Base-by-base conservation (phyloP, 805 yeast species). In the Starmerella khaoyaiensis region DNA sequence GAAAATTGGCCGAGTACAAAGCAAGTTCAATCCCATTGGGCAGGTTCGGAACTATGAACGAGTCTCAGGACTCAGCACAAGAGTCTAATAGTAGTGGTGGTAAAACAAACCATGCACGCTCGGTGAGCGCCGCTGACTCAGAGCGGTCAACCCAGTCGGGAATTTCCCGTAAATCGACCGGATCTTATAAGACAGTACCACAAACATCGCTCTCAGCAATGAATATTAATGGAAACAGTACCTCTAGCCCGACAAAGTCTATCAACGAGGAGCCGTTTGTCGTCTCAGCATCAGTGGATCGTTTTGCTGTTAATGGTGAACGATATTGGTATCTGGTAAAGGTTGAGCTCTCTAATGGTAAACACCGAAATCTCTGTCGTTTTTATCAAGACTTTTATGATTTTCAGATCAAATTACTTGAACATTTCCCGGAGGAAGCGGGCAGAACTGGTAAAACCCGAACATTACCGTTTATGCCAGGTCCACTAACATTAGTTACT, bases 321-420 rank as follows among this genome's bases (percentile, higher is more conserved):
- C 71, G 93, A 44, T 87, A 81, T 59, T 87, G 94, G 82, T 87
- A 79, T 60, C 68, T 81, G 39, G 71, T 87, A 4, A 63, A 69
- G 23, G 82, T 79, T 19, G 66, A 69, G 39, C 59, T 82, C 46
- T 67, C 76, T 14, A 73, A 76, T 54, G 90, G 87, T n/a, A 66
- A 67, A 36, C 56, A 60, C 16, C 67, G 95, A 40, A 72, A 74
- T 42, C 63, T 90, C 45, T 83, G 90, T 58, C 69, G 98, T 42
- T 86, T 71, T 60, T 90, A 90, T 60, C 95, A 87, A 57, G 98
- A 90, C 61, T 90, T 90, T 55, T 90, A 86, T 58, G 94, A 90
- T 56, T 71, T 86, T 55, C 98, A 90, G 56, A 84, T 84, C 36
- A 72, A 69, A 44, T 63, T 90, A 35, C 64, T 87, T 35, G 90